phyloP scores from a whole-genome alignment of 1,139 yeast species.

The Entelexis paramagnoliae region DNA sequence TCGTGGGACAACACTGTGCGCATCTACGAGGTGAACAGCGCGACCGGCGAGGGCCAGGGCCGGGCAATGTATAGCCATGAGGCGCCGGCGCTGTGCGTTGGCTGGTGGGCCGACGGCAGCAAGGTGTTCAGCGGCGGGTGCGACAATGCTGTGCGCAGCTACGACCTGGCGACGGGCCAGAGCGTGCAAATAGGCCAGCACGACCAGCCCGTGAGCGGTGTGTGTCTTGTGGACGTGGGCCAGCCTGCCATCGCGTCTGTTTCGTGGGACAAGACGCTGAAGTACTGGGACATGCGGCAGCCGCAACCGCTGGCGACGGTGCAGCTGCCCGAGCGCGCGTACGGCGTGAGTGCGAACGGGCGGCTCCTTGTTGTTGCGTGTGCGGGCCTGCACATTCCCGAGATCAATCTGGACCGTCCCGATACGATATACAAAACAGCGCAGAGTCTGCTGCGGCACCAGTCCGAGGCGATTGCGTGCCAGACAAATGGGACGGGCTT shows the following conservation, averaged over 20 bases:
- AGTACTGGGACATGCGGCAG: slow-evolving; percentile 88
- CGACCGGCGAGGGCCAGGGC: slow-evolving; percentile 64
- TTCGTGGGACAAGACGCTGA: slow-evolving; percentile 92
- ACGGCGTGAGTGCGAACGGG: slow-evolving; percentile 75
- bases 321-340: slow-evolving; percentile 80
- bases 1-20: slow-evolving; percentile 96
- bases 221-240: slow-evolving; percentile 57
- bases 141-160: slow-evolving; percentile 78
- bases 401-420: slow-evolving; percentile 70
- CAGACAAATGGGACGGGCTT: slow-evolving; percentile 85
- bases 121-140: slow-evolving; percentile 87
- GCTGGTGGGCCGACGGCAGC: slow-evolving; percentile 82
- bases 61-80: slow-evolving; percentile 84
- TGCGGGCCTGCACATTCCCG: slow-evolving; percentile 74
- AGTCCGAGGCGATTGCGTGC: slow-evolving; percentile 73
- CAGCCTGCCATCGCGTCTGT: slow-evolving; percentile 81
- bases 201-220: slow-evolving; percentile 66
- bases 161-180: slow-evolving; percentile 75
- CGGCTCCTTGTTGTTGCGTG: slow-evolving; percentile 82
- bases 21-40: slow-evolving; percentile 71
- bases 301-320: slow-evolving; percentile 67
- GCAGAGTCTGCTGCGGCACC: slow-evolving; percentile 82
- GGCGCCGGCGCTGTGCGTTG: slow-evolving; percentile 72
- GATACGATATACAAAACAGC: slow-evolving; percentile 65
- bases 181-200: slow-evolving; percentile 78